phyloP scores from a whole-genome alignment of 768 basidiomycete species.

The Podaxis rugospora region DNA sequence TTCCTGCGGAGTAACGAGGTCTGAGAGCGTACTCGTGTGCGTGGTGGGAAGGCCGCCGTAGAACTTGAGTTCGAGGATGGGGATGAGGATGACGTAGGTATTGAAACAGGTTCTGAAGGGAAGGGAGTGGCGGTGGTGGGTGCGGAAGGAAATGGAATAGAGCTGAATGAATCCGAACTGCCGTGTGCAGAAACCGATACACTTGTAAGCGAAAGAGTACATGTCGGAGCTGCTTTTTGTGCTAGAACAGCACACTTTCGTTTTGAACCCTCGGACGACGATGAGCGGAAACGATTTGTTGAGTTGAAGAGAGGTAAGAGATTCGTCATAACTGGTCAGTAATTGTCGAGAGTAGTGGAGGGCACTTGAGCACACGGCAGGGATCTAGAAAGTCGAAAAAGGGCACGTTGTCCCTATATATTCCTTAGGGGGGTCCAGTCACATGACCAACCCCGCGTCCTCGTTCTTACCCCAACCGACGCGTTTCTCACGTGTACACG shows the following conservation, averaged over 20 bases:
- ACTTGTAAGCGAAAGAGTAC: constrained; percentile 7
- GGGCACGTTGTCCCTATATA: not conserved
- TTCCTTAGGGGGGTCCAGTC: not conserved
- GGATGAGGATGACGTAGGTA: not conserved
- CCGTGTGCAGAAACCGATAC: constrained; percentile 3
- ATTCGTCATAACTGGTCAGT: not conserved
- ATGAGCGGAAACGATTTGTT: not conserved
- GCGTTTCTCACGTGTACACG: not conserved
- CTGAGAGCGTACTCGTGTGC: not conserved
- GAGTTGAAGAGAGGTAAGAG: not conserved
- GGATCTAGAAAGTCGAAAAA: not conserved
- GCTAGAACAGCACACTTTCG: not conserved
- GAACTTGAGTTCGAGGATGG: not conserved
- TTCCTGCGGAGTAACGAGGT: constrained; percentile 2
- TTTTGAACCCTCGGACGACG: not conserved
- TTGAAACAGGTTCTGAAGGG: not conserved
- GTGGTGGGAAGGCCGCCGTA: not conserved
- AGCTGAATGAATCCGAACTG: not conserved
- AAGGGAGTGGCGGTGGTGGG: not conserved
- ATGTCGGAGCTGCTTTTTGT: constrained; percentile 7
- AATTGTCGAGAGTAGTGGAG: not conserved
- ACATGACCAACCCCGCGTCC: not conserved
- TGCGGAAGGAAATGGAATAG: constrained; percentile 3
- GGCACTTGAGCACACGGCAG: not conserved
- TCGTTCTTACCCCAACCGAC: not conserved